Evolutionary conservation across 176 grass and related monocot species (phyloP), one percentile per base, ranked within the genome.

Genomic region (Musa troglodytarum): DNA sequence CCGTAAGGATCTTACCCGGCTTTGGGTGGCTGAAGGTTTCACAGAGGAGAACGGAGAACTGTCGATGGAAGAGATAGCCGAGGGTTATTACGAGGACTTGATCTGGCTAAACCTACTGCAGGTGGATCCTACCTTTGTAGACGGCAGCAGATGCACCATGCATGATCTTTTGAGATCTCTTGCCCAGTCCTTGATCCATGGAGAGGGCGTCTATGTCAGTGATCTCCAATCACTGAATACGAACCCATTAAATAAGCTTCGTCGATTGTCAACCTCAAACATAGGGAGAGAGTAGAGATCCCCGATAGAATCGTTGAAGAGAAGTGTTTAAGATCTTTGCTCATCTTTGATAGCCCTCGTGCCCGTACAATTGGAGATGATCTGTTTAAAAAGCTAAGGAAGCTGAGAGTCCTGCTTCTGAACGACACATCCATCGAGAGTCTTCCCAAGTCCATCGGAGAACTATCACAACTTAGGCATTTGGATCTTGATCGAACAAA

Each of bases 401-500:
- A 4, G 13, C 25, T 76, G 2, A 24, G 74, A n/a, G 29, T 89
- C 4, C 49, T 97, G 74, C 79, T 87, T 85, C 58, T 93, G 65
- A 88, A 79, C 55, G 86, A 83, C 10, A 93, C 82, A 22, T 59
- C 69, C 55, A 75, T 97, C 34, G 77, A 82, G 34, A 52, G 77
- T 23, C 81, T 97, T 63, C 88, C 90, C 8, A 82, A 81, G 67
- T 93, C 86, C 20, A 81, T 93, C 61, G 82, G 83, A 1, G 77
- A 81, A 54, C 78, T 93, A 75, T 76, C 86, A 14, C 90, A 91
- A 77, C 59, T 97, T 68, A 97, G 94, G 59, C 87, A 89, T 78
- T 82, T 97, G 49, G 83, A 82, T 86, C 86, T 97, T 83, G 88
- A 93, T 49, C 71, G 73, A 76, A 89, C 94, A 63, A 82, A 85